Conservation (phyloP, 305 asterid species). For the Lippia alba region DNA sequence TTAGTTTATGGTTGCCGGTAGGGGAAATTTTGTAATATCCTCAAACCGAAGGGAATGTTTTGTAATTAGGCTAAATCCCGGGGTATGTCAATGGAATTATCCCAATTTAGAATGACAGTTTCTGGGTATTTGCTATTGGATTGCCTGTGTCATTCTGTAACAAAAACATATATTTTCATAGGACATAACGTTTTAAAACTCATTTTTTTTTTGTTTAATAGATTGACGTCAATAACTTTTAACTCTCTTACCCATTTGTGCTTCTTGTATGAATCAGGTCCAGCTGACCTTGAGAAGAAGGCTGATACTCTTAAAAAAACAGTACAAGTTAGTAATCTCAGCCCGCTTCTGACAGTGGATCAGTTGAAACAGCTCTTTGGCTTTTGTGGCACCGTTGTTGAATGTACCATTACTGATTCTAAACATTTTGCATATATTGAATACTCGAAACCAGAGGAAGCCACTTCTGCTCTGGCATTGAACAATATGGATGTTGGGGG, state of each 20-base stretch:
- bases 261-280: slow-evolving; percentile 41
- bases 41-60: too few species aligned
- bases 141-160: slow-evolving; percentile 14
- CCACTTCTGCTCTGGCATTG: slow-evolving; percentile 85
- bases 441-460: slow-evolving; percentile 90
- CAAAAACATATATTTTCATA: not conserved
- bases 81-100: too few species aligned
- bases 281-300: slow-evolving; percentile 61
- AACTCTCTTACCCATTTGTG: slow-evolving; percentile 24
- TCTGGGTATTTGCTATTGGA: not conserved
- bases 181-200: not conserved
- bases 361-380: slow-evolving; percentile 97
- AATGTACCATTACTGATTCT: slow-evolving; percentile 84
- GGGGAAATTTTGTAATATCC: too few species aligned
- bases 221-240: slow-evolving; percentile 16
- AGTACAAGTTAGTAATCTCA: slow-evolving; percentile 97
- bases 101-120: too few species aligned
- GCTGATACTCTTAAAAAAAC: slow-evolving; percentile 74
- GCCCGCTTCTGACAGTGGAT: slow-evolving; percentile 84
- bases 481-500: slow-evolving; percentile 96
- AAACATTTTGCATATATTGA: slow-evolving; percentile 92
- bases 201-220: not conserved
- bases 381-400: slow-evolving; percentile 78
- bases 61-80: too few species aligned
- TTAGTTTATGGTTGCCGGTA: too few species aligned